Evolutionary conservation across 2,329 filamentous ascomycete species (phyloP), one percentile per base, ranked within the genome.

Genomic region (Penicillium polonicum): DNA sequence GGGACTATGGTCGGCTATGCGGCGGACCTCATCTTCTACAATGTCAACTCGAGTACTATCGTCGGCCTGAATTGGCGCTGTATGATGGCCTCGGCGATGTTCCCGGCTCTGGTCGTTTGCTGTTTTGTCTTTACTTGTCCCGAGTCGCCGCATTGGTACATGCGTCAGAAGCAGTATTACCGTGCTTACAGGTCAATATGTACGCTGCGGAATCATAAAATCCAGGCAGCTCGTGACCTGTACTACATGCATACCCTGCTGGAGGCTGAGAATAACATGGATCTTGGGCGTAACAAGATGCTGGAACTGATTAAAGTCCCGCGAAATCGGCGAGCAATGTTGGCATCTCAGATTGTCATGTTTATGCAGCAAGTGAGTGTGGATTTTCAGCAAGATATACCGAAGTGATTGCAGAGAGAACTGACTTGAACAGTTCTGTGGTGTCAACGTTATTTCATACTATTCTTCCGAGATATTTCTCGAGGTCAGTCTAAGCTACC

Each of bases 61-160:
- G 72, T 79, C 10, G 86, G 86, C 7, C 76, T 82, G 33, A 77
- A 88, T 59, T 90, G 88, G 87, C 82, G 87, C 27, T 74, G 89
- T 41, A 88, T 88, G 85, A 82, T 90, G 75, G 85, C 81, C 7
- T 88, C 85, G 2, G 86, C 88, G 10, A 82, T 88, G 71, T 77
- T 88, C 15, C 85, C 84, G 0, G 83, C 85, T 17, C 71, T 88
- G 7, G 60, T 85, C 36, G 82, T 85, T 45, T 83, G 82, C 66
- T 72, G 69, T 38, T 76, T 85, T 31, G 85, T 90, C 57, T 90
- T 83, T 70, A 75, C 87, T 42, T 90, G 87, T 65, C 83, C 85
- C 0, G 76, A 79, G 56, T 80, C 77, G 0, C 78, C 79, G 12
- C 72, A 79, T 19, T 82, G 79, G 79, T 78, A 80, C 52, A 78